Conservation (phyloP, 495 filamentous ascomycete genomes). For the Aspergillus indologenus region DNA sequence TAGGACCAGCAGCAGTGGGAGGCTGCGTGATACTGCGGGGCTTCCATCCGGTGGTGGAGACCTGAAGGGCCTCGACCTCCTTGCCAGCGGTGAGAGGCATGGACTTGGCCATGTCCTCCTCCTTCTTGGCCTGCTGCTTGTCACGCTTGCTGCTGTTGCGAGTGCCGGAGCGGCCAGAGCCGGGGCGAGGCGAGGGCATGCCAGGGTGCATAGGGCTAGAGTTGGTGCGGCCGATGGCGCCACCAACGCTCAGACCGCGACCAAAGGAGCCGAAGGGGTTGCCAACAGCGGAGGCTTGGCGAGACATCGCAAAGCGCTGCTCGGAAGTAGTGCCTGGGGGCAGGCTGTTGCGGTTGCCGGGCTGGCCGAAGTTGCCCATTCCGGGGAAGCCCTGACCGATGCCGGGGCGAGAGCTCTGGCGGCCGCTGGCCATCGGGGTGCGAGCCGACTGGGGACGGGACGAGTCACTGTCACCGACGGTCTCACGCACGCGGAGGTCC, state of each 20-base stretch:
- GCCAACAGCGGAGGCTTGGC: slow-evolving; percentile 36
- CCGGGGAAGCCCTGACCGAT: slow-evolving; percentile 37
- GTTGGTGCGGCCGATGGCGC: slow-evolving; percentile 50
- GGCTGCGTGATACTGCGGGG: slow-evolving; percentile 63
- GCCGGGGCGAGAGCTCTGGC: slow-evolving; percentile 47
- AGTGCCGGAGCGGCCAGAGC: slow-evolving; percentile 48
- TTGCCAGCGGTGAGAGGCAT: slow-evolving; percentile 85
- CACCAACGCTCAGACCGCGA: slow-evolving; percentile 60
- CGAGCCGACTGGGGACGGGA: slow-evolving; percentile 70
- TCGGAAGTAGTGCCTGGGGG: slow-evolving; percentile 66
- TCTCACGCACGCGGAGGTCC: slow-evolving; percentile 77
- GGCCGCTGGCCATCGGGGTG: slow-evolving; percentile 53
- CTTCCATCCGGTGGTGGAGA: slow-evolving; percentile 80
- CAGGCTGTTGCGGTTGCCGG: slow-evolving; percentile 45
- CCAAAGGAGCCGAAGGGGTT: slow-evolving; percentile 56
- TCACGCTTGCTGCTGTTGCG: slow-evolving; percentile 59
- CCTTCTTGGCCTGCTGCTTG: slow-evolving; percentile 52
- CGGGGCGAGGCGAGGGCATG: slow-evolving; percentile 54
- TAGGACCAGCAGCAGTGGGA: slow-evolving; percentile 48
- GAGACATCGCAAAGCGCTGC: slow-evolving; percentile 29
- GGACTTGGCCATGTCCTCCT: slow-evolving; percentile 65
- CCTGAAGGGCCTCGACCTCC: slow-evolving; percentile 74
- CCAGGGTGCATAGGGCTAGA: slow-evolving; percentile 47
- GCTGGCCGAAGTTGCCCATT: slow-evolving; percentile 71
- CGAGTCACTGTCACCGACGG: slow-evolving; percentile 74